phyloP scores from a whole-genome alignment of 1,284 basidiomycete genomes.

The Neolentinus lepideus region DNA sequence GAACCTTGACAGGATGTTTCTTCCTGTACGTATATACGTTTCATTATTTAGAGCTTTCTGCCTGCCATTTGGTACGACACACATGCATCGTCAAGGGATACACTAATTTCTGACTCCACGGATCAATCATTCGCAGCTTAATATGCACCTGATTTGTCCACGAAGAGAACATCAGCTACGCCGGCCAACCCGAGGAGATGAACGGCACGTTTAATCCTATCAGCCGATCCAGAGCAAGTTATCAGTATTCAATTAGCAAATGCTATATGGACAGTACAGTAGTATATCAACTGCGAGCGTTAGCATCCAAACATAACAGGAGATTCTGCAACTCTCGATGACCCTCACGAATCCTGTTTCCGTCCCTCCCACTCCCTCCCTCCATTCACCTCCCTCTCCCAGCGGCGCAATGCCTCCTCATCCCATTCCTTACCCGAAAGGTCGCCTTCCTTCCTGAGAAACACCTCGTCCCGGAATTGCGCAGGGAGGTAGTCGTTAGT shows the following conservation, averaged over 20 bases:
- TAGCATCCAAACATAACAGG: too few species aligned
- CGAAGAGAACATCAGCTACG: neutral
- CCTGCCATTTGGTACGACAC: too few species aligned
- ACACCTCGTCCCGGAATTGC: constrained; percentile 32
- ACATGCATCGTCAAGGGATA: neutral
- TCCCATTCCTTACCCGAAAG: constrained; percentile 62
- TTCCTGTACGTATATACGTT: too few species aligned
- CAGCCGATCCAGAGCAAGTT: too few species aligned
- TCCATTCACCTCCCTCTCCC: constrained; percentile 65
- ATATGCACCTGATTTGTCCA: neutral
- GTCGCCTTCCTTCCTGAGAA: constrained; percentile 51
- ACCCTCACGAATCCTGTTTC: constrained; percentile 1
- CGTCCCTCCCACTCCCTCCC: constrained; percentile 63
- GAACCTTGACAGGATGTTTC: too few species aligned
- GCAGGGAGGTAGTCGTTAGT: constrained; percentile 55
- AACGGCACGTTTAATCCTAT: too few species aligned
- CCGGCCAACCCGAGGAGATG: too few species aligned
- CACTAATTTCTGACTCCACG: neutral
- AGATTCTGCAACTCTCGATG: too few species aligned
- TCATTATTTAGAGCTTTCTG: too few species aligned
- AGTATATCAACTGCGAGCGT: too few species aligned
- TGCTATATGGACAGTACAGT: too few species aligned
- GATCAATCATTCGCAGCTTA: neutral
- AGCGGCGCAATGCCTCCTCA: constrained; percentile 58
- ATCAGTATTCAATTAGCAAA: too few species aligned